These are phyloP conservation scores for Thraustochytrium sp. DNA, from an alignment of 352 stramenopile species.

Conservation along the genomic window DNA sequence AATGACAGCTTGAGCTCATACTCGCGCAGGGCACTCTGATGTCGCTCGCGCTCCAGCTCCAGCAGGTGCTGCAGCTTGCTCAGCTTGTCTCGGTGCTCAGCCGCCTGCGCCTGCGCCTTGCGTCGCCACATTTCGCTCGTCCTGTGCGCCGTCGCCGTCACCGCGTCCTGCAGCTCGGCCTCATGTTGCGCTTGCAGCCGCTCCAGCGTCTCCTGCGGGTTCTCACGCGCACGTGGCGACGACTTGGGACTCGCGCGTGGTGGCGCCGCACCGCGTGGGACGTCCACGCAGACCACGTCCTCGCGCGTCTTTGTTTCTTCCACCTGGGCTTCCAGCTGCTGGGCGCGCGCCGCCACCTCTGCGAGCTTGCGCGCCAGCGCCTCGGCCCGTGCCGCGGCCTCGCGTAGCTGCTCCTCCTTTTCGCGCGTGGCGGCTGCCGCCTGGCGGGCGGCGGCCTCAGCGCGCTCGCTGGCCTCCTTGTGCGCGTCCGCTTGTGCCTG, in stretches of 20 bases:
- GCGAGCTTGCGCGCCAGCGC: background rate
- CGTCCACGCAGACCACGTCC: too few species aligned
- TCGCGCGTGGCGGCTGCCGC: background rate
- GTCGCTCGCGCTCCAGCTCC: conserved; percentile 33
- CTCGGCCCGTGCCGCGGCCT: background rate
- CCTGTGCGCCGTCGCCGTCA: background rate
- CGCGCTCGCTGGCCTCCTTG: background rate
- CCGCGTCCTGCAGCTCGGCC: conserved; percentile 21
- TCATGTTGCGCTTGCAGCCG: background rate
- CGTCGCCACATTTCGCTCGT: conserved; percentile 1
- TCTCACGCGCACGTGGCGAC: too few species aligned
- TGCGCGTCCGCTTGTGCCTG: background rate
- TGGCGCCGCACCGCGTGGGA: too few species aligned
- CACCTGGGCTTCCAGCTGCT: background rate
- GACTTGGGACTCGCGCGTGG: too few species aligned
- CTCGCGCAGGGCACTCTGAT: conserved; percentile 15
- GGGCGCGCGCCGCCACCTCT: background rate
- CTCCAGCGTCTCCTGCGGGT: background rate
- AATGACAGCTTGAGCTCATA: conserved; percentile 24
- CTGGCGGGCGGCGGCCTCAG: background rate
- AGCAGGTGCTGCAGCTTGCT: background rate
- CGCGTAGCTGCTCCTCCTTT: background rate
- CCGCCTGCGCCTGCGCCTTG: background rate
- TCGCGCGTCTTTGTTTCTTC: too few species aligned
- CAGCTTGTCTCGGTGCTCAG: background rate